phyloP scores from a whole-genome alignment of 192 early-diverging fungal species.

The Linnemannia zychae region DNA sequence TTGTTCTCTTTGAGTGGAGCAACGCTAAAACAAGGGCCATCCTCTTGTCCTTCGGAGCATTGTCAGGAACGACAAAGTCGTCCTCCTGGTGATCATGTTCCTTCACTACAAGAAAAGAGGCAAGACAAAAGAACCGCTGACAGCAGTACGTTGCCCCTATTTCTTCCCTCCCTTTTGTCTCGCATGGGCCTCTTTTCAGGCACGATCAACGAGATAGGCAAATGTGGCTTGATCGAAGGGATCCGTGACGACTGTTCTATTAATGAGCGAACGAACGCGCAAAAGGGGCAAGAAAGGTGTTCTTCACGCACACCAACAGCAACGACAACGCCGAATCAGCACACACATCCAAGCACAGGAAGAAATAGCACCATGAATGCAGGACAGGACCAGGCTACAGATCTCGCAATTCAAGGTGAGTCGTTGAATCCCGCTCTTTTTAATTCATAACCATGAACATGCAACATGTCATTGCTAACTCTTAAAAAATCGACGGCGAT shows the following conservation, averaged over 20 bases:
- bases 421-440: not conserved
- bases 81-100: not conserved
- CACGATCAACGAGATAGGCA: not conserved
- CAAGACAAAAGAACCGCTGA: not conserved
- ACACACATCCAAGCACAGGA: not conserved
- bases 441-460: not conserved
- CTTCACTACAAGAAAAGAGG: not conserved
- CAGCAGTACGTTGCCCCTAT: not conserved
- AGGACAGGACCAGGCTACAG: slow-evolving; percentile 32
- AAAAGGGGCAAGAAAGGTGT: not conserved
- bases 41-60: not conserved
- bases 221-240: not conserved
- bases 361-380: not conserved
- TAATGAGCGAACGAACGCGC: not conserved
- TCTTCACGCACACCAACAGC: not conserved
- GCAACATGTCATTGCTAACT: not conserved
- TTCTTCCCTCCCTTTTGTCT: not conserved
- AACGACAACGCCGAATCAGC: no score
- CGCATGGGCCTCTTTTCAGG: not conserved
- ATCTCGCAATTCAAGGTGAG: slow-evolving; percentile 52
- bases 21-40: no score
- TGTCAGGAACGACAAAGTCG: not conserved
- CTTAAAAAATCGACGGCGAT: not conserved
- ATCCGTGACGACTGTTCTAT: not conserved
- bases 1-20: not conserved